Evolutionary conservation across 768 basidiomycete genomes (phyloP).

Genomic region (Chalciporus chontae): DNA sequence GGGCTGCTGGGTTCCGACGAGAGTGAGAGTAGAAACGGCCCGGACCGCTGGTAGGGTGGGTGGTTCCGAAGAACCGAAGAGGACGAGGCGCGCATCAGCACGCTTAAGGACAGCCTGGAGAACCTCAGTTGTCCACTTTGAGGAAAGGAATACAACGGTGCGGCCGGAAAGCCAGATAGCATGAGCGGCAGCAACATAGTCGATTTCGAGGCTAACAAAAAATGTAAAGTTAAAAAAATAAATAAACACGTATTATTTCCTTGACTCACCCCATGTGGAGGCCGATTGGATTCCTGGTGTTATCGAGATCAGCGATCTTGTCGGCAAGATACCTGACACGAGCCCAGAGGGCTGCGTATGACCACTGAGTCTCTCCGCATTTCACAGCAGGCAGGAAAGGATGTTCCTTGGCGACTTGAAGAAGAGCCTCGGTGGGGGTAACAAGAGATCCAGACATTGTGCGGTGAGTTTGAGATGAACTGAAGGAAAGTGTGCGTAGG

Average conservation of each 20-base stretch:
- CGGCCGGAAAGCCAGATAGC: slow-evolving; percentile 28
- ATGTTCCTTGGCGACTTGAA: slow-evolving; percentile 28
- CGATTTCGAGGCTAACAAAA: slow-evolving; percentile 20
- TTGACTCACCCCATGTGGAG: slow-evolving; percentile 19
- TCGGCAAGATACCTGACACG: slow-evolving; percentile 27
- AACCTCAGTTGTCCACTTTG: slow-evolving; percentile 29
- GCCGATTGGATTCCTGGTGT: slow-evolving; percentile 20
- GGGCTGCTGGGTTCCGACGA: slow-evolving; percentile 7
- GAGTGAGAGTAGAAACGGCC: slow-evolving; percentile 16
- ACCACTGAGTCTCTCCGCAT: slow-evolving; percentile 21
- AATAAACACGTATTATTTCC: too few relatives aligned
- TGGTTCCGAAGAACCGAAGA: slow-evolving; percentile 20
- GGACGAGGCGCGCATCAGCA: slow-evolving; percentile 19
- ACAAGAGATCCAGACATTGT: slow-evolving; percentile 14
- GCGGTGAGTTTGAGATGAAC: neutral
- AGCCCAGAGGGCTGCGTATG: slow-evolving; percentile 31
- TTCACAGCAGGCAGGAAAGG: slow-evolving; percentile 22
- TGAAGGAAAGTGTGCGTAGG: slow-evolving; percentile 4
- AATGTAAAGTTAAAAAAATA: too few relatives aligned
- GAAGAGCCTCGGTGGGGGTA: slow-evolving; percentile 30
- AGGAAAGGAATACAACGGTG: slow-evolving; percentile 28
- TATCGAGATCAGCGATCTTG: slow-evolving; percentile 15
- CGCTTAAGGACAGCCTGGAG: slow-evolving; percentile 22
- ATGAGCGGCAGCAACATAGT: slow-evolving; percentile 28
- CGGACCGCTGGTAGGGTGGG: slow-evolving; percentile 5